Percentiles rank a stretch among this genome's conserved stretches.
Evolutionary conservation across 2,329 filamentous ascomycete species (phyloP).

Genomic region (Fusarium guadeloupense): DNA sequence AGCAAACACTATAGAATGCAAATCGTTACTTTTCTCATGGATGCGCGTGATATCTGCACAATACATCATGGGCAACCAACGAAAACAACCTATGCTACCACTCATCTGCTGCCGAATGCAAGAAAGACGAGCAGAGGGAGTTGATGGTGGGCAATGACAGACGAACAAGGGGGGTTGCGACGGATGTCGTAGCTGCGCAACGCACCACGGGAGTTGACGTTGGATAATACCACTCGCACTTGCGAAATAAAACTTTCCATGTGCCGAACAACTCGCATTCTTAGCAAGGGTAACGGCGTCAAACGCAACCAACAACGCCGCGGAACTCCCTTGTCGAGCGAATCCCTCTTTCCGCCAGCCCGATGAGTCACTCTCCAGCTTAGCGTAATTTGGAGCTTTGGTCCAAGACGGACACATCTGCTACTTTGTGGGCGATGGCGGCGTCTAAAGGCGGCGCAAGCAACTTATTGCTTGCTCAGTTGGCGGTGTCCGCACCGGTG

Average conservation of each 20-base stretch:
- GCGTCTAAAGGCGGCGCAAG: slow-evolving; percentile 27
- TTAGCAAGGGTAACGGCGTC: slow-evolving; percentile 21
- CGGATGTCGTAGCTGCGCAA: slow-evolving; percentile 20
- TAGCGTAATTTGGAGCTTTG: slow-evolving; percentile 8
- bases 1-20: neutral
- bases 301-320: slow-evolving; percentile 18
- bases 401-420: slow-evolving; percentile 25
- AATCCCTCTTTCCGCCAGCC: slow-evolving; percentile 28
- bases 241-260: slow-evolving; percentile 31
- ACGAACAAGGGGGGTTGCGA: slow-evolving; percentile 32
- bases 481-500: slow-evolving; percentile 35
- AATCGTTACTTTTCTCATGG: slow-evolving; percentile 9
- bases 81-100: slow-evolving; percentile 10
- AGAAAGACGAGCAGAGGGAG: slow-evolving; percentile 32
- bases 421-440: slow-evolving; percentile 31
- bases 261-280: slow-evolving; percentile 39
- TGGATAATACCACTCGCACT: slow-evolving; percentile 13
- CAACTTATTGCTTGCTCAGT: slow-evolving; percentile 25
- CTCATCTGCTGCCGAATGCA: slow-evolving; percentile 38
- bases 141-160: slow-evolving; percentile 13
- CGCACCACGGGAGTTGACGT: slow-evolving; percentile 35
- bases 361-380: slow-evolving; percentile 37
- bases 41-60: slow-evolving; percentile 32
- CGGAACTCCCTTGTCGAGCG: slow-evolving; percentile 18
- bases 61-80: slow-evolving; percentile 27